Evolutionary conservation across 1,139 yeast species (phyloP).

Genomic region (Zygosaccharomyces sapae): DNA sequence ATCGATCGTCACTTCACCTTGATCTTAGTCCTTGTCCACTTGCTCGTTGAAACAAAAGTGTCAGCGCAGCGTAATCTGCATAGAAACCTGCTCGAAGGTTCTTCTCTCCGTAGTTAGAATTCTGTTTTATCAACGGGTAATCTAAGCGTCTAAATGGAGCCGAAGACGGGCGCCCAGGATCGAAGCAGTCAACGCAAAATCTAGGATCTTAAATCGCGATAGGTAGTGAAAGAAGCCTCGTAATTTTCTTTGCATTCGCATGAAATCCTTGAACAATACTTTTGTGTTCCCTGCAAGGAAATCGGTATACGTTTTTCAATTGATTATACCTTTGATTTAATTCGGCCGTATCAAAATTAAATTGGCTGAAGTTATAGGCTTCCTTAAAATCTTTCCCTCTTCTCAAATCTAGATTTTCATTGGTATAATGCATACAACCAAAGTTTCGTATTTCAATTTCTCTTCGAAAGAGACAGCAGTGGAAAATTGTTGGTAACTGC

Average conservation of each 20-base stretch:
- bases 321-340: constrained; percentile 34
- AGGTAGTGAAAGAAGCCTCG: constrained; percentile 55
- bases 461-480: constrained; percentile 44
- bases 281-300: constrained; percentile 42
- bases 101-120: constrained; percentile 31
- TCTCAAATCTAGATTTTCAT: constrained; percentile 54
- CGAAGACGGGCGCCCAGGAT: constrained; percentile 48
- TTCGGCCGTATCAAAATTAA: constrained; percentile 33
- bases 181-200: constrained; percentile 60
- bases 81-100: constrained; percentile 79
- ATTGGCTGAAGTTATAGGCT: constrained; percentile 35
- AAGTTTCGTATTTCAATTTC: constrained; percentile 50
- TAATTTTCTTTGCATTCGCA: constrained; percentile 37
- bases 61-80: constrained; percentile 73
- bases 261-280: constrained; percentile 41
- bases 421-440: constrained; percentile 60
- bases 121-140: constrained; percentile 56
- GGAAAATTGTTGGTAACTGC: constrained; percentile 54
- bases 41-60: constrained; percentile 63
- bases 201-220: constrained; percentile 52
- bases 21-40: constrained; percentile 60
- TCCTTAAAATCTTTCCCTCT: constrained; percentile 43
- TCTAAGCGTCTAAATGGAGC: constrained; percentile 65
- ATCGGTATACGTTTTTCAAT: constrained; percentile 45
- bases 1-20: too few species aligned